Evolutionary conservation across 768 basidiomycete species (phyloP), one percentile per base, ranked within the genome.

Genomic region (Boletus eberwhitei): DNA sequence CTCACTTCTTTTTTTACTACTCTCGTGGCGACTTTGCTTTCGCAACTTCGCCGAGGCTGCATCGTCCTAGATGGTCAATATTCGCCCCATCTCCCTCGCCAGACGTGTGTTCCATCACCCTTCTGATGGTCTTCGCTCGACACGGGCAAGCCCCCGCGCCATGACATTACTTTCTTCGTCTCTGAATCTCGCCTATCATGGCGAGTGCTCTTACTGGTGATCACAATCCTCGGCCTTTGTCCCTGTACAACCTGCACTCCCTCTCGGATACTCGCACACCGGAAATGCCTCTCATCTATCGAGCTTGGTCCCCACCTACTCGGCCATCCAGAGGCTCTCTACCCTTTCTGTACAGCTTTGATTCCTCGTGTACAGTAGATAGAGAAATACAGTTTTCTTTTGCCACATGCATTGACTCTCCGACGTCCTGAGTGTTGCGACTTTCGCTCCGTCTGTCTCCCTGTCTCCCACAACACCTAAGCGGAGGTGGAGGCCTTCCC

Each of bases 391-490:
- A 71, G 62, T 71, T 69, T 71, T 66, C 62, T 71, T 71, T 71
- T 70, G 73, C 71, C 72, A 75, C 71, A 72, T 68, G 68, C 74
- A 71, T 80, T 80, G 77, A 80, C 78, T 80, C 79, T 80, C 79
- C 79, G 79, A 79, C 79, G 64, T 66, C 70, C 59, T 62, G 61
- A 69, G 59, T 60, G 64, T 63, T 67, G 62, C 64, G 62, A 71
- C 70, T 70, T 68, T 72, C 61, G 64, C 67, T 64, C 59, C 46
- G 36, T 62, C 51, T 45, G 55, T 53, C 49, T 59, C 43, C 59
- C 52, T 55, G 45, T 53, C 55, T 54, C 50, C 55, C 59, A 69
- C 64, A 63, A 59, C 59, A 61, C 54, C 22, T 49, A 46, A 49
- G 59, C 46, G 61, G 52, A 57, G 48, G 54, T 59, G 47, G 52